Percentiles rank a stretch among this genome's conserved stretches.
These are phyloP conservation scores for Chromosphaera perkinsii DNA, from an alignment of 208 protist genomes.

Conservation along the genomic window DNA sequence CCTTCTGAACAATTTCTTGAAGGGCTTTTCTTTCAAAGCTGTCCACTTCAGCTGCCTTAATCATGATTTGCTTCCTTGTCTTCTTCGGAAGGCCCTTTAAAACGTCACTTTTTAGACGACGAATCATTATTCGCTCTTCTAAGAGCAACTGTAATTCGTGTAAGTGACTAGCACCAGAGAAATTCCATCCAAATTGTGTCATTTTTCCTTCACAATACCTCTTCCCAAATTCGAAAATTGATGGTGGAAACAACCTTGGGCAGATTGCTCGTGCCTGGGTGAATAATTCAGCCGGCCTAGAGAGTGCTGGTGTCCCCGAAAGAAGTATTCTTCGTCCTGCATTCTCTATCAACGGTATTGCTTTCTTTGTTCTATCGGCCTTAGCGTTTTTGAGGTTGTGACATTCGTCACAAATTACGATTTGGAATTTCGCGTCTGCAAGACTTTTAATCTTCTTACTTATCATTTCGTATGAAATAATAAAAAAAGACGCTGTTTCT, in stretches of 20 bases:
- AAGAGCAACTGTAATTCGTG: not conserved
- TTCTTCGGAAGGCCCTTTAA: not conserved
- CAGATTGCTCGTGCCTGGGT: not conserved
- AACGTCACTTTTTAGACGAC: not conserved
- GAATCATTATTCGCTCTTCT: not conserved
- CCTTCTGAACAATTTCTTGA: constrained; percentile 2
- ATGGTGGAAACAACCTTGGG: not conserved
- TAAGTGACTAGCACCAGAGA: not conserved
- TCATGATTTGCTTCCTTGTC: not conserved
- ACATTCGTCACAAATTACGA: constrained; percentile 6
- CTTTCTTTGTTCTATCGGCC: not conserved
- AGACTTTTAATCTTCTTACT: no score
- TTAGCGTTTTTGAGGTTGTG: constrained; percentile 11
- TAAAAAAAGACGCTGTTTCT: no score
- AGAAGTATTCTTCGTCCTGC: constrained; percentile 12
- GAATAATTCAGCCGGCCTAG: constrained; percentile 19
- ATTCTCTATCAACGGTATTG: not conserved
- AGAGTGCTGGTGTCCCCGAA: constrained; percentile 19
- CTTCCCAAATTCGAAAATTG: not conserved
- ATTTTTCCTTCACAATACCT: not conserved
- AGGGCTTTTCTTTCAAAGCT: not conserved
- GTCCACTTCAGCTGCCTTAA: no score
- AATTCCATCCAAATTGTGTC: constrained; percentile 12
- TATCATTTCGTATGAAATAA: no score
- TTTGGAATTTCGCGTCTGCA: no score